Conservation (phyloP, 495 filamentous ascomycete genomes). For the Aspergillus cristatus region DNA sequence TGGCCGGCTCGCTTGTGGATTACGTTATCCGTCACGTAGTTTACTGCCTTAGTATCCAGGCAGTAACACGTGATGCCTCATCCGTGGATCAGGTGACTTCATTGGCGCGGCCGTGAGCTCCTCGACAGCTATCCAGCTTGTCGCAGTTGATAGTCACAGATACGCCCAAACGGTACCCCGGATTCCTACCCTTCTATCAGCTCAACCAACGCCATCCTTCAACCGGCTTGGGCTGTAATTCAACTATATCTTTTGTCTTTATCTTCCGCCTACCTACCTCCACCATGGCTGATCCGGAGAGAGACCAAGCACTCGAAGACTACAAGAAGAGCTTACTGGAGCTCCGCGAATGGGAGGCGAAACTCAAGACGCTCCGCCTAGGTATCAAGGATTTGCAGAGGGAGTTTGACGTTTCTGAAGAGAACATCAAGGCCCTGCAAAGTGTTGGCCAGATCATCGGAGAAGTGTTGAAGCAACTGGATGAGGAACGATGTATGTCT, state of each 20-base stretch:
- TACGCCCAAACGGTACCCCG: no score
- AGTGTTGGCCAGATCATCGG: slow-evolving; percentile 99
- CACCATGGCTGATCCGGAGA: slow-evolving; percentile 55
- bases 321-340: slow-evolving; percentile 93
- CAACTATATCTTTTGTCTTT: not conserved
- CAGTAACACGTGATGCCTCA: no score
- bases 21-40: no score
- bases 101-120: slow-evolving; percentile 18
- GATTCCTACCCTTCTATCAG: no score
- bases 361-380: slow-evolving; percentile 81
- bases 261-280: slow-evolving; percentile 1
- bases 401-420: slow-evolving; percentile 93
- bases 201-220: slow-evolving; percentile 6
- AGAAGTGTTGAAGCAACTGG: slow-evolving; percentile 96
- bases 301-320: slow-evolving; percentile 72
- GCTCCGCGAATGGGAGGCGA: slow-evolving; percentile 96
- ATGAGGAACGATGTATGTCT: slow-evolving; percentile 87
- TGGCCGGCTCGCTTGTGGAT: no score
- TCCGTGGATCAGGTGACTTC: slow-evolving; percentile 23
- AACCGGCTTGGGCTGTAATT: not conserved
- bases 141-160: no score
- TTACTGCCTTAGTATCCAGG: no score
- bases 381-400: slow-evolving; percentile 93
- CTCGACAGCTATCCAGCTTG: slow-evolving; percentile 22
- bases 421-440: slow-evolving; percentile 99